phyloP scores from a whole-genome alignment of 257 asterid species.

The Plantago major region DNA sequence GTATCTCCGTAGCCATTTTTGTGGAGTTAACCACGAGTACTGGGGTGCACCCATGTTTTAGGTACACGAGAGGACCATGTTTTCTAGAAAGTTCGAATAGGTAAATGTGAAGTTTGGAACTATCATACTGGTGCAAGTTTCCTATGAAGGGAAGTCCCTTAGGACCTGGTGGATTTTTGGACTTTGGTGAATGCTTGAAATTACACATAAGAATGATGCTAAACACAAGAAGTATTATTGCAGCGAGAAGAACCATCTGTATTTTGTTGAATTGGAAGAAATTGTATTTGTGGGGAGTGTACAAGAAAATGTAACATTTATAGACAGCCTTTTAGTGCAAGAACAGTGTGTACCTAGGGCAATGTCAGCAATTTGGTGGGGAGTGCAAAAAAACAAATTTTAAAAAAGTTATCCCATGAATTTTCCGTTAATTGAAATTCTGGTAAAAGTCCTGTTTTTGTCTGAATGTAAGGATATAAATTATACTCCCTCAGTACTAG shows the following conservation, averaged over 20 bases:
- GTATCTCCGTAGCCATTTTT: constrained; percentile 8
- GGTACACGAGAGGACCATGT: constrained; percentile 25
- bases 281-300: too few relatives aligned
- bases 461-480: too few relatives aligned
- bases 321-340: too few relatives aligned
- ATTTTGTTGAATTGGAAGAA: too few relatives aligned
- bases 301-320: too few relatives aligned
- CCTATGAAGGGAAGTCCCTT: constrained; percentile 28
- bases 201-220: neutral
- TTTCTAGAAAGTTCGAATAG: constrained; percentile 7
- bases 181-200: neutral
- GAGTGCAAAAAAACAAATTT: too few relatives aligned
- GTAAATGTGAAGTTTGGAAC: constrained; percentile 19
- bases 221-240: neutral
- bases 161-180: constrained; percentile 23
- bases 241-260: neutral
- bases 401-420: too few relatives aligned
- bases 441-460: too few relatives aligned
- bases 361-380: too few relatives aligned
- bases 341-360: too few relatives aligned
- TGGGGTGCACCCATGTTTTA: constrained; percentile 22
- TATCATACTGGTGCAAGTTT: constrained; percentile 26
- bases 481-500: too few relatives aligned
- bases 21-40: constrained; percentile 20
- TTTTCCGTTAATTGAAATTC: too few relatives aligned